These are phyloP conservation scores for Plasmodium relictum DNA, from an alignment of 169 alveolate genomes.

Conservation along the genomic window DNA sequence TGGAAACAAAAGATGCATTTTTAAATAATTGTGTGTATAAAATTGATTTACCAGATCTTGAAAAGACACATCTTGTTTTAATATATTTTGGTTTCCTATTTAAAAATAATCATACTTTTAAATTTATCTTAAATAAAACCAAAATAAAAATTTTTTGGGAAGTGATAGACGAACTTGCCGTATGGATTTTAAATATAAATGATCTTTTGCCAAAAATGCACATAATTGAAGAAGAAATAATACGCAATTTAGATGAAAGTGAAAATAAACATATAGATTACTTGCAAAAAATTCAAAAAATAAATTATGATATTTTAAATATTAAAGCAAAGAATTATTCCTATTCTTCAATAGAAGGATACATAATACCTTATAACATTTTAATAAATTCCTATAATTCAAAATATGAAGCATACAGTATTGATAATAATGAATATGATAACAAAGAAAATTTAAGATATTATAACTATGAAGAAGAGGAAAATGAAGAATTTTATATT, in stretches of 20 bases:
- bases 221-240: slow-evolving; percentile 35
- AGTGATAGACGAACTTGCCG: slow-evolving; percentile 39
- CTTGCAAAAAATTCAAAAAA: slow-evolving; percentile 52
- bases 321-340: not conserved
- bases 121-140: slow-evolving; percentile 51
- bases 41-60: slow-evolving; percentile 59
- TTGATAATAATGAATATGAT: not conserved
- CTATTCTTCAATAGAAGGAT: slow-evolving; percentile 10
- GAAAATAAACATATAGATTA: slow-evolving; percentile 46
- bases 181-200: slow-evolving; percentile 55
- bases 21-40: slow-evolving; percentile 51
- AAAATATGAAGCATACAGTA: slow-evolving; percentile 6
- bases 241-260: slow-evolving; percentile 27
- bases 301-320: slow-evolving; percentile 43
- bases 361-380: slow-evolving; percentile 31
- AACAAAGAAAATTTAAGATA: not conserved
- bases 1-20: slow-evolving; percentile 68
- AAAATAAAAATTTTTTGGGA: slow-evolving; percentile 73
- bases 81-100: slow-evolving; percentile 58
- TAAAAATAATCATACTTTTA: slow-evolving; percentile 69
- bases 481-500: slow-evolving; percentile 20
- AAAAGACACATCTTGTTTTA: slow-evolving; percentile 57
- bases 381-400: slow-evolving; percentile 33
- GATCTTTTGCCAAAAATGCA: slow-evolving; percentile 52
- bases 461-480: not conserved